Evolutionary conservation across 1,284 basidiomycete genomes (phyloP), one percentile per base, ranked within the genome.

Genomic region (Stereum hirsutum): DNA sequence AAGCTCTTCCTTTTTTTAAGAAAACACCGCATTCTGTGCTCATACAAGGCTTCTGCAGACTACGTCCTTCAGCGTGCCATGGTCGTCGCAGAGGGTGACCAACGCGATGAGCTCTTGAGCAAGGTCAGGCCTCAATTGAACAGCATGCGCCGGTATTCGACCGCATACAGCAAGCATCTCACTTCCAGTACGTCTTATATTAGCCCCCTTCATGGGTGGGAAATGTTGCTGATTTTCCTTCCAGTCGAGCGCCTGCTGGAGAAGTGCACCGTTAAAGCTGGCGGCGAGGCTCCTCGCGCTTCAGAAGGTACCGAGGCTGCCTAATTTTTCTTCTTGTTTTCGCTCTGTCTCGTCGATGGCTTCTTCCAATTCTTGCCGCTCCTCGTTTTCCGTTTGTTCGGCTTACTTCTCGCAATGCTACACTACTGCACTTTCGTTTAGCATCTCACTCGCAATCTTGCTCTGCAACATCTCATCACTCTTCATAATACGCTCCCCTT

Each of bases 31-130:
- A n/a, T 35, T 25, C n/a, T 15, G 5, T 30, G 35, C 38, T 21
- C 24, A 36, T 14, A 17, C 19, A 11, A 15, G 31, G 23, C 5
- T 19, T 43, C 30, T 44, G 2, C 41, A 89, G 87, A 89, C 59
- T 90, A 89, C 56, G 87, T 90, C 46, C 70, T 90, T 31, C 88
- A 91, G 57, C 75, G 81, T 19, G 85, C 86, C 1, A 64, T 90
- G 39, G 65, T 65, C 23, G 74, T 84, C n/a, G 81, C 74, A 3
- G 81, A 84, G 51, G 75, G 72, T 20, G 76, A 85, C 27, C 89
- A 91, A 62, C 77, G 75, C 58, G 78, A 81, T 33, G 57, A 60
- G 5, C 61, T 92, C 25, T 73, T 83, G 51, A 67, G 59, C 47
- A 73, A 74, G 50, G 74, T 89, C 39, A 72, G 74, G 32, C 75